phyloP scores from a whole-genome alignment of 2,329 filamentous ascomycete species.

The Pyrenophora seminiperda region DNA sequence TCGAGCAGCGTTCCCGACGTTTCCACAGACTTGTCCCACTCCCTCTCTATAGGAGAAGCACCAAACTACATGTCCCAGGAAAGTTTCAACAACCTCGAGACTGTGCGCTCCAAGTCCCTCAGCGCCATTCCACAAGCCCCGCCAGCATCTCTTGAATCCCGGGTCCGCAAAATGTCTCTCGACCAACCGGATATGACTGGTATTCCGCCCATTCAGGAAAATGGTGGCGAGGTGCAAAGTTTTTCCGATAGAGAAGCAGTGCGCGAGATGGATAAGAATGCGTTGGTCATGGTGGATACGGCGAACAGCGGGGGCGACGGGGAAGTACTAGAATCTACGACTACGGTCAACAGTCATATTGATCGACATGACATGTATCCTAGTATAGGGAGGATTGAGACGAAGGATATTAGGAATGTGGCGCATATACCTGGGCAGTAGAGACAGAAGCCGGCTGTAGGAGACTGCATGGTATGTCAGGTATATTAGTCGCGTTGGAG shows the following conservation, averaged over 20 bases:
- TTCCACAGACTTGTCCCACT: constrained; percentile 32
- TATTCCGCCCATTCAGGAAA: constrained; percentile 17
- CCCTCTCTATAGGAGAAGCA: constrained; percentile 32
- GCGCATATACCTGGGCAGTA: constrained; percentile 24
- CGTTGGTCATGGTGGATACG: constrained; percentile 37
- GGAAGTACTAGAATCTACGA: constrained; percentile 30
- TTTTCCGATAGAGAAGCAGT: constrained; percentile 11
- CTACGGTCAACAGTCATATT: constrained; percentile 45
- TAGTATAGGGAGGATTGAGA: constrained; percentile 44
- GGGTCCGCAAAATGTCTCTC: constrained; percentile 27
- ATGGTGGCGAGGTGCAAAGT: constrained; percentile 10
- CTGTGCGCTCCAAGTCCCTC: constrained; percentile 43
- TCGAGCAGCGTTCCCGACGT: constrained; percentile 29
- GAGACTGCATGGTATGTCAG: too few species aligned
- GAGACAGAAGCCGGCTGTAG: too few species aligned
- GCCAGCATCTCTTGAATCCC: constrained; percentile 31
- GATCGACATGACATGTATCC: constrained; percentile 53
- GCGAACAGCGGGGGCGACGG: constrained; percentile 30
- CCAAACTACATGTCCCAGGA: constrained; percentile 17
- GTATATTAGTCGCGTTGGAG: too few species aligned
- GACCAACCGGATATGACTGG: constrained; percentile 6
- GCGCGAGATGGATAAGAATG: constrained; percentile 24
- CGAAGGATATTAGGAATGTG: constrained; percentile 46
- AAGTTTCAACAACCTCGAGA: constrained; percentile 24
- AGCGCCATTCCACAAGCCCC: constrained; percentile 35